Evolutionary conservation across 2,329 filamentous ascomycete species (phyloP), one percentile per base, ranked within the genome.

Genomic region (Taxawa tesnikishii): DNA sequence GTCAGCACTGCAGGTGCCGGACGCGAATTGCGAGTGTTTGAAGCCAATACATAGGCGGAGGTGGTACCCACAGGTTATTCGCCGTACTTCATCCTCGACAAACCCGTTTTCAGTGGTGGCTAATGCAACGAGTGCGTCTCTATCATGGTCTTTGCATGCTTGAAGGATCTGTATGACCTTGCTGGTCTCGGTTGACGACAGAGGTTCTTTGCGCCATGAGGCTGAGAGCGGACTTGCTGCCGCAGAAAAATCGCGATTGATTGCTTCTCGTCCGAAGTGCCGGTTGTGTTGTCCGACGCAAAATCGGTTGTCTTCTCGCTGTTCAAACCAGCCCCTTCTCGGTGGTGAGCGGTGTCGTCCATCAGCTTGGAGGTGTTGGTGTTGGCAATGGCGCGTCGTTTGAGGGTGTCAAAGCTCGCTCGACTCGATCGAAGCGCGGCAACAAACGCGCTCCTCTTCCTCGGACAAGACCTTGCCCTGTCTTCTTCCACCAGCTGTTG

Each of bases 21-120:
- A 21, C 26, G 18, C 25, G 11, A 28, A 19, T 11, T 17, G 16
- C 18, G 26, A 31, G 27, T 37, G 33, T 16, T 18, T 15, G 26
- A 15, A 15, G 15, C 24, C n/a, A n/a, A 23, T 28, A 18, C 40
- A 36, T 12, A 31, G 27, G 19, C 16, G 13, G 29, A 28, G 11
- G n/a, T 23, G 17, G 26, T 30, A 43, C 82, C 58, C 71, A 92
- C 88, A 94, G 44, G 83, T 84, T 54, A 65, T 61, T 48, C 72
- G 70, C 43, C 87, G 78, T 40, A 90, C 55, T 23, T 52, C 46
- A 43, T 69, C 66, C 42, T 58, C 55, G 28, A 69, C 43, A 21
- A 69, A 51, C 32, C 66, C 66, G 29, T 55, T 50, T 29, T 48
- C 34, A 29, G 55, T 55, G n/a, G 58, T 58, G 4, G 65, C 62